Conservation (phyloP, 805 yeast species). For the Kuraishia borneana region DNA sequence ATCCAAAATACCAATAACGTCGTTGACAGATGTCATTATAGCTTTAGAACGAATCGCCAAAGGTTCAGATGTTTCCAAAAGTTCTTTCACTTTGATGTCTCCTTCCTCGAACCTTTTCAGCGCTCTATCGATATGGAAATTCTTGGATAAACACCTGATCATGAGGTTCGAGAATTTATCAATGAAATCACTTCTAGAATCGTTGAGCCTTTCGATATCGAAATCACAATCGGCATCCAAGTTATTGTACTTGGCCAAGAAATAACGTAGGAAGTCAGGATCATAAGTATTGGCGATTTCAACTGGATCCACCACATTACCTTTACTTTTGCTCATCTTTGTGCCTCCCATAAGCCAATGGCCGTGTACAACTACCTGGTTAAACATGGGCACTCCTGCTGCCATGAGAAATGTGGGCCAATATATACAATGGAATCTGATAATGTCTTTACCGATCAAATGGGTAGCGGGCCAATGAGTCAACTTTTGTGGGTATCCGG, state of each 20-base stretch:
- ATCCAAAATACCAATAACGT: too few relatives aligned
- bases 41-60: slow-evolving; percentile 15
- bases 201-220: slow-evolving; percentile 40
- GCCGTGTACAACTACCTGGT: slow-evolving; percentile 75
- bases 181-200: slow-evolving; percentile 52
- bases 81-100: slow-evolving; percentile 7
- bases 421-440: slow-evolving; percentile 78
- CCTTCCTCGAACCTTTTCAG: slow-evolving; percentile 13
- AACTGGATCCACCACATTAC: slow-evolving; percentile 90
- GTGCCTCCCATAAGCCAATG: slow-evolving; percentile 89
- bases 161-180: slow-evolving; percentile 78
- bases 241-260: slow-evolving; percentile 64
- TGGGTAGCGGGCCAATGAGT: slow-evolving; percentile 62
- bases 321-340: slow-evolving; percentile 89
- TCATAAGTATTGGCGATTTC: slow-evolving; percentile 54
- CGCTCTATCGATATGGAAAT: slow-evolving; percentile 47
- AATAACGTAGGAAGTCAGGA: slow-evolving; percentile 63
- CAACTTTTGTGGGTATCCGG: slow-evolving; percentile 29
- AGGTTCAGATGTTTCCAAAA: background rate
- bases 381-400: slow-evolving; percentile 60
- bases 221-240: slow-evolving; percentile 74
- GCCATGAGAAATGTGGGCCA: slow-evolving; percentile 94
- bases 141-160: slow-evolving; percentile 60
- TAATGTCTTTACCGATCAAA: slow-evolving; percentile 85
- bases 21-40: too few relatives aligned